Evolutionary conservation across 2,329 filamentous ascomycete species (phyloP).

Genomic region (Penicillium sp.): DNA sequence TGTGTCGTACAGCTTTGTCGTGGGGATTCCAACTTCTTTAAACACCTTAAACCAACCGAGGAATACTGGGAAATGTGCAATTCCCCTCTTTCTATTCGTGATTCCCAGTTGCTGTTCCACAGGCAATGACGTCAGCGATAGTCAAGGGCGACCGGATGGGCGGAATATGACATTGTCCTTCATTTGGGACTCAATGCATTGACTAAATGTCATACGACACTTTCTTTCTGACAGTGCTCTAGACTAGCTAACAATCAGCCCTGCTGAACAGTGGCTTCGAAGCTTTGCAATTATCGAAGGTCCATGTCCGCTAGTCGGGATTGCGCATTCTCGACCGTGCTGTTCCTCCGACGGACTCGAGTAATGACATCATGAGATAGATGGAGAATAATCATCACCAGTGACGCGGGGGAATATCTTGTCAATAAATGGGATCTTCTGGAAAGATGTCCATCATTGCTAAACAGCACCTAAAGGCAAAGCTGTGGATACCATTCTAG

Average conservation of each 20-base stretch:
- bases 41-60: background rate
- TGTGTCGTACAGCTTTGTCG: background rate
- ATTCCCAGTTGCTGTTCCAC: background rate
- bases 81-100: background rate
- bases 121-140: slow-evolving; percentile 21
- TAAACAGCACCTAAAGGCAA: background rate
- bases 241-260: background rate
- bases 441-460: background rate
- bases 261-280: background rate
- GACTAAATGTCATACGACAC: too few species aligned
- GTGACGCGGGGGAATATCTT: slow-evolving; percentile 7
- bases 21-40: background rate
- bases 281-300: slow-evolving; percentile 1
- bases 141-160: slow-evolving; percentile 7
- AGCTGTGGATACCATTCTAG: background rate
- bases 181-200: background rate
- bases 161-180: background rate
- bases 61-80: background rate
- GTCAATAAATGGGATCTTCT: slow-evolving; percentile 3
- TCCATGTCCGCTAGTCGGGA: background rate
- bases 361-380: slow-evolving; percentile 16
- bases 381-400: background rate
- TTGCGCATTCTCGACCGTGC: background rate
- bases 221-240: background rate
- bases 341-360: background rate